phyloP scores from a whole-genome alignment of 345 rosid species.

The Arabidopsis suecica region DNA sequence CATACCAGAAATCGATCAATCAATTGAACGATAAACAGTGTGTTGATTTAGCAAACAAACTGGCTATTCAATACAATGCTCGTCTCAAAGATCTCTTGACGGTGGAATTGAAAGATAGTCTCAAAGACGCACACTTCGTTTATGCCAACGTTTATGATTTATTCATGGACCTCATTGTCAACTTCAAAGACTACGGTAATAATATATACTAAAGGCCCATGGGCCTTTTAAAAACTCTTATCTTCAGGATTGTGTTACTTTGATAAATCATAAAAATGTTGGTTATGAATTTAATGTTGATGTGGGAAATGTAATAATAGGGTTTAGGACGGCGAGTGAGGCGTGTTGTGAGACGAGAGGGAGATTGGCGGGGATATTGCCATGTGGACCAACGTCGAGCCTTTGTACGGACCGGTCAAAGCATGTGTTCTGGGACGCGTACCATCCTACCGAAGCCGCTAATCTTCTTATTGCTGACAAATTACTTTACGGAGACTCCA shows the following conservation, averaged over 20 bases:
- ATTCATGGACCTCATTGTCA: conserved; percentile 89
- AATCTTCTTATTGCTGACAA: conserved; percentile 67
- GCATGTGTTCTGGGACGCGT: conserved; percentile 91
- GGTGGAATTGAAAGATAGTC: conserved; percentile 58
- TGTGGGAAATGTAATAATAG: conserved; percentile 41
- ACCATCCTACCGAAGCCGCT: conserved; percentile 88
- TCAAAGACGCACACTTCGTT: conserved; percentile 75
- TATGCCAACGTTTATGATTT: conserved; percentile 78
- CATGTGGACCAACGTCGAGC: conserved; percentile 84
- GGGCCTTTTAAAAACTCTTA: neutral
- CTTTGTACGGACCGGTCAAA: conserved; percentile 67
- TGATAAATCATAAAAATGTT: neutral
- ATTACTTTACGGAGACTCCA: conserved; percentile 60
- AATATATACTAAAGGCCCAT: neutral
- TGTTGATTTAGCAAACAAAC: conserved; percentile 73
- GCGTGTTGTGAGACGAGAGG: conserved; percentile 89
- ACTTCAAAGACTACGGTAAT: conserved; percentile 71
- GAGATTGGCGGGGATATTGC: conserved; percentile 82
- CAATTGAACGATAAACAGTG: conserved; percentile 67
- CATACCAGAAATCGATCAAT: conserved; percentile 80
- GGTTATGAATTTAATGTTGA: neutral
- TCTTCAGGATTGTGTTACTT: neutral
- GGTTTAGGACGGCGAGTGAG: conserved; percentile 68
- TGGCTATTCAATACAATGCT: conserved; percentile 74
- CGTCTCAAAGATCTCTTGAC: conserved; percentile 68